A percentile compares a stretch with the other conserved stretches of the same genome.
These are phyloP conservation scores for Verticillium klebahnii DNA, from an alignment of 2,329 filamentous ascomycete genomes.

Conservation along the genomic window DNA sequence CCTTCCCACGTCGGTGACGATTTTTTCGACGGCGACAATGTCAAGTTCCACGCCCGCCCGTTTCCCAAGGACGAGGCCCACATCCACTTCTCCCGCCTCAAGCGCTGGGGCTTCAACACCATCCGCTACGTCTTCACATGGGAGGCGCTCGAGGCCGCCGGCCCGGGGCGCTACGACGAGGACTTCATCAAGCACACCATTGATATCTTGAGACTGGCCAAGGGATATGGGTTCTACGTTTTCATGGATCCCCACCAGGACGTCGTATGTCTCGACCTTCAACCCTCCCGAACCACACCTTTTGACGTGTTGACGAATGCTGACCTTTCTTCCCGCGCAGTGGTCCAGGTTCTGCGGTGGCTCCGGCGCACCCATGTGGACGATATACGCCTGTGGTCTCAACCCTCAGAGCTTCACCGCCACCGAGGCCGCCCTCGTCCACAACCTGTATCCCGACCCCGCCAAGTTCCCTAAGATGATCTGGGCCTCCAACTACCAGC, in stretches of 20 bases:
- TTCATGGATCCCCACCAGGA: conserved; percentile 99
- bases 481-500: conserved; percentile 95
- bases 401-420: conserved; percentile 80
- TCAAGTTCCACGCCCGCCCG: conserved; percentile 82
- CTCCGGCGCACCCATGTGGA: conserved; percentile 97
- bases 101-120: conserved; percentile 90
- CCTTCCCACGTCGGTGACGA: conserved; percentile 72
- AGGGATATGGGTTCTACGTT: conserved; percentile 87
- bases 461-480: conserved; percentile 96
- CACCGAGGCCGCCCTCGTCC: conserved; percentile 89
- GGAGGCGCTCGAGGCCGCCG: conserved; percentile 95
- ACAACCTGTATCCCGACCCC: conserved; percentile 86
- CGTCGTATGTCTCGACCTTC: conserved; percentile 56
- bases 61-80: conserved; percentile 81
- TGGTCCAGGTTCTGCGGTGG: conserved; percentile 95
- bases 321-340: conserved; percentile 32
- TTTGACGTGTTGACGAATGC: background rate
- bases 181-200: conserved; percentile 92
- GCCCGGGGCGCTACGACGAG: conserved; percentile 89
- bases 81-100: conserved; percentile 78
- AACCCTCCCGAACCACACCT: background rate
- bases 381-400: conserved; percentile 86
- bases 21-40: conserved; percentile 91
- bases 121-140: conserved; percentile 97
- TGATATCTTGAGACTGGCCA: conserved; percentile 74